Conservation (phyloP, 2,329 filamentous ascomycete species). For the Aspergillus versicolor region DNA sequence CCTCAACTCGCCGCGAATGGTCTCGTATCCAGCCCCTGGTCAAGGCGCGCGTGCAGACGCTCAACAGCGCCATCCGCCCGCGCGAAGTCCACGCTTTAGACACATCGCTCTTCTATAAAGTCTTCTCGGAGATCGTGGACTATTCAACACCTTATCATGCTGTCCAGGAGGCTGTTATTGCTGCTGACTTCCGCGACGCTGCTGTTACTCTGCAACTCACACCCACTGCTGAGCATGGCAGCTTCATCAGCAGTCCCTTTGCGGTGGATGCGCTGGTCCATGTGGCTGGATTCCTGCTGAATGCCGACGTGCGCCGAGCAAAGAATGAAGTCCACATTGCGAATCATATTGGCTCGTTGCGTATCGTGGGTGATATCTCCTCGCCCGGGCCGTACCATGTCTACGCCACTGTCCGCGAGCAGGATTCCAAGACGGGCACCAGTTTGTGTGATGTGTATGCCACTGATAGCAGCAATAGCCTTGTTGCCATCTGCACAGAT, state of each 20-base stretch:
- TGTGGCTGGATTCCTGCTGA: conserved; percentile 27
- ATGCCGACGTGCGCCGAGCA: conserved; percentile 11
- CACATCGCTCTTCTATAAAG: conserved; percentile 24
- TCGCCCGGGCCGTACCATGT: conserved; percentile 19
- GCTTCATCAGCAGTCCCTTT: conserved; percentile 21
- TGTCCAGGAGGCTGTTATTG: conserved; percentile 27
- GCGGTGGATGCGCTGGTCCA: conserved; percentile 22
- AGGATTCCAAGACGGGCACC: conserved; percentile 26
- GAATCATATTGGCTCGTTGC: conserved; percentile 30
- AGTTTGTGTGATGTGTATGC: conserved; percentile 58
- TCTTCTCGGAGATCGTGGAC: conserved; percentile 27
- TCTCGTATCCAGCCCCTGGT: background rate
- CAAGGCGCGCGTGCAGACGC: background rate
- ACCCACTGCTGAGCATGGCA: conserved; percentile 1
- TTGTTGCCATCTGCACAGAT: conserved; percentile 6
- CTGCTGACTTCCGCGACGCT: conserved; percentile 23
- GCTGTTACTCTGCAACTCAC: conserved; percentile 20
- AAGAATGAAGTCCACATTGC: conserved; percentile 11
- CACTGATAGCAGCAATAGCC: conserved; percentile 28
- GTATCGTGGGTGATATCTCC: conserved; percentile 22
- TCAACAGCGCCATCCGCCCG: background rate
- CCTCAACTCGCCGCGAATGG: background rate
- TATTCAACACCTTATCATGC: conserved; percentile 27
- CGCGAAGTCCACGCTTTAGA: conserved; percentile 17
- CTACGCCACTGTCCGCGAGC: conserved; percentile 34